Conservation (phyloP, 2,329 filamentous ascomycete species). For the Epichloe hybrida region DNA sequence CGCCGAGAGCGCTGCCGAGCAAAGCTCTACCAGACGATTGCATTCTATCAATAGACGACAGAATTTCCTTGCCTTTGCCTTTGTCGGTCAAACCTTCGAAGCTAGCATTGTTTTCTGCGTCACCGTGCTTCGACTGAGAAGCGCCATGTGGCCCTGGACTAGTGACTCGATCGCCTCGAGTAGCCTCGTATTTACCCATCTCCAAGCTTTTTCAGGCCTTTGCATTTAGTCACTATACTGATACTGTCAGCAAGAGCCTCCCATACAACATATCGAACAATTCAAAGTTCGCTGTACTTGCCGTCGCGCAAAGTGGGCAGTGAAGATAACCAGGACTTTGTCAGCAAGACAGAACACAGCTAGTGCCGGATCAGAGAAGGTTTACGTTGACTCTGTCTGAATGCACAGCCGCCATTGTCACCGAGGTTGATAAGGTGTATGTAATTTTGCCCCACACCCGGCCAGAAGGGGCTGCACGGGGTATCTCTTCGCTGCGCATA, state of each 20-base stretch:
- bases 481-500: too few species aligned
- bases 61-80: slow-evolving; percentile 7
- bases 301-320: too few species aligned
- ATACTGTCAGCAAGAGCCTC: too few species aligned
- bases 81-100: background rate
- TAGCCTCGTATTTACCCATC: background rate
- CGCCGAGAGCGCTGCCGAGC: background rate
- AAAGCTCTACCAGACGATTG: slow-evolving; percentile 2
- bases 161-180: background rate
- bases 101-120: background rate
- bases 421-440: too few species aligned
- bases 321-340: too few species aligned
- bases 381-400: too few species aligned
- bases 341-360: too few species aligned
- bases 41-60: background rate
- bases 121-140: background rate
- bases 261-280: too few species aligned
- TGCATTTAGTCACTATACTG: background rate
- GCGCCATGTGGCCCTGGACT: background rate
- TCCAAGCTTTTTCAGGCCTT: background rate
- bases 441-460: too few species aligned
- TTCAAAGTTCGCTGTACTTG: background rate
- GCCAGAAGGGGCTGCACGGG: too few species aligned
- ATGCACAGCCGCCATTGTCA: too few species aligned
- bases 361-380: too few species aligned